Conservation (phyloP, 192 early-diverging fungal species). For the Phlyctochytrium arcticum region DNA sequence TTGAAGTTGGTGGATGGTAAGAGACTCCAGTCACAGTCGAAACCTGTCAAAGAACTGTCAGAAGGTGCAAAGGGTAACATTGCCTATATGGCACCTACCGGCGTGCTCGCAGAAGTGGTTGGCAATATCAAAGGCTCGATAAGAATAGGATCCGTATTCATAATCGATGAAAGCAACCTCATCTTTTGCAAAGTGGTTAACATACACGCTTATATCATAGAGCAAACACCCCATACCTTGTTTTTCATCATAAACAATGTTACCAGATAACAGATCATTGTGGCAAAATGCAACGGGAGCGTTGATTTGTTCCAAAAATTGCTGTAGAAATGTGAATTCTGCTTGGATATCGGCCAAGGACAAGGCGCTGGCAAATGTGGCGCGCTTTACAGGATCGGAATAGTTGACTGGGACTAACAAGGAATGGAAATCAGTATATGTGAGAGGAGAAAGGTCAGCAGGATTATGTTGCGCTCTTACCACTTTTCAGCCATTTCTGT, state of each 20-base stretch:
- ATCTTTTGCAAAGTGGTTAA: conserved; percentile 2
- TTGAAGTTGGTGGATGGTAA: conserved; percentile 75
- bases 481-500: conserved; percentile 62
- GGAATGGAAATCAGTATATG: no score
- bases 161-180: conserved; percentile 84
- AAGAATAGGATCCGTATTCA: conserved; percentile 83
- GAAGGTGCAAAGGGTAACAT: no score
- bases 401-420: conserved; percentile 57
- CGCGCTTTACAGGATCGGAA: conserved; percentile 49
- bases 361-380: conserved; percentile 40
- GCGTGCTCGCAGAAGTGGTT: conserved; percentile 96
- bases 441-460: background rate
- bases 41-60: no score
- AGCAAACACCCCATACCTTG: conserved; percentile 27
- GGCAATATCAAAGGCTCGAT: conserved; percentile 89
- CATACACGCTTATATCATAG: background rate
- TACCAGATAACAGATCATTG: conserved; percentile 88
- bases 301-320: conserved; percentile 50
- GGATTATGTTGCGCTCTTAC: background rate
- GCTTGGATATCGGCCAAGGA: conserved; percentile 18
- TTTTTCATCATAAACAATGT: conserved; percentile 72
- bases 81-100: conserved; percentile 31
- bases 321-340: conserved; percentile 49
- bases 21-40: conserved; percentile 87
- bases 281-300: conserved; percentile 88